Evolutionary conservation across 2,329 filamentous ascomycete species (phyloP).

Genomic region (Botrytis elliptica): DNA sequence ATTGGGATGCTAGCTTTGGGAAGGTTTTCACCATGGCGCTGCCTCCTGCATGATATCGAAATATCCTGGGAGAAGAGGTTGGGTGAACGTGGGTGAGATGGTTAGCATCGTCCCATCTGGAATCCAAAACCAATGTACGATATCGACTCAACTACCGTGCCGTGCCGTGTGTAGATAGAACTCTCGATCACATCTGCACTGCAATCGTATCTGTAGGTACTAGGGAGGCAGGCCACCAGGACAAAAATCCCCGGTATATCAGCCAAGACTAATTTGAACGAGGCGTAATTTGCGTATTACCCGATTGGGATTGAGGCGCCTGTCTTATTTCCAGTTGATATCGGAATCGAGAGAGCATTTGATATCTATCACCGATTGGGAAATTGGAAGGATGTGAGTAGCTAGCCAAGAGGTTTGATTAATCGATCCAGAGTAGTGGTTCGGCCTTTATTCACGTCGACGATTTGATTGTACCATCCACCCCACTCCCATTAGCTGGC

Average conservation of each 20-base stretch:
- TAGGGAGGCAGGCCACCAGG: neutral
- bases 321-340: neutral
- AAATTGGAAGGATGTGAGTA: neutral
- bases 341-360: neutral
- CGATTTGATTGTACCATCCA: neutral
- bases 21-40: neutral
- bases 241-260: neutral
- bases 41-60: neutral
- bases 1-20: neutral
- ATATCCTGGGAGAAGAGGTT: neutral
- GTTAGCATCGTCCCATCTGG: neutral
- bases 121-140: neutral
- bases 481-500: neutral
- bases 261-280: neutral
- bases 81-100: neutral
- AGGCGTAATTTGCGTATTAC: neutral
- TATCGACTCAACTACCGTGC: conserved; percentile 4
- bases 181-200: neutral
- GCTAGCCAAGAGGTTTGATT: neutral
- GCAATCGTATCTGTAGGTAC: neutral
- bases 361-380: neutral
- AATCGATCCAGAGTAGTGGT: conserved; percentile 1
- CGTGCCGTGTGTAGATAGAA: neutral
- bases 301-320: neutral
- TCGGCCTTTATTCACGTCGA: neutral